Evolutionary conservation across 768 basidiomycete species (phyloP).

Genomic region (Strobilomyces confusus): DNA sequence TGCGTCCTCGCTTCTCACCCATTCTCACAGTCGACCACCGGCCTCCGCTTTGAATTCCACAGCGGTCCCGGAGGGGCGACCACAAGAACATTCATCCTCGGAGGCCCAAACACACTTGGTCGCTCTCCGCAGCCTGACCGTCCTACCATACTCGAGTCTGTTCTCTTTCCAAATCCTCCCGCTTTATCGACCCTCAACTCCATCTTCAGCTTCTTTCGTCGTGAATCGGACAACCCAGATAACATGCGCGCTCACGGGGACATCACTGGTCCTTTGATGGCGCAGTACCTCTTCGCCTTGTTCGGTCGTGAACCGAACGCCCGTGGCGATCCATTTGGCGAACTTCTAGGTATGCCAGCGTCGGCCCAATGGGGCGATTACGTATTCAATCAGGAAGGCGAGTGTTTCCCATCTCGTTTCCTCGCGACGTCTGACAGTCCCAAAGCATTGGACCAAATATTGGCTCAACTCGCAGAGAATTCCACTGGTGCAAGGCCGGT

Average conservation of each 20-base stretch:
- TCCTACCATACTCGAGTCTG: constrained; percentile 54
- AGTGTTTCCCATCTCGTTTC: constrained; percentile 9
- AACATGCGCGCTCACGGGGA: constrained; percentile 28
- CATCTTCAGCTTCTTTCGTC: constrained; percentile 34
- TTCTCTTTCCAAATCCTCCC: constrained; percentile 1
- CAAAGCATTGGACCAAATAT: constrained; percentile 76
- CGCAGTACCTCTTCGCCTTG: constrained; percentile 67
- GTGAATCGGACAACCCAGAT: constrained; percentile 14
- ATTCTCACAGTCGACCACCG: constrained; percentile 15
- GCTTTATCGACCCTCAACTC: background rate
- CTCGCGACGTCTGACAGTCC: constrained; percentile 5
- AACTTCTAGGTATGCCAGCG: constrained; percentile 42
- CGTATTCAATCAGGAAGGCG: constrained; percentile 88
- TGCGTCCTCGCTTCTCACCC: background rate
- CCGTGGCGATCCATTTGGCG: constrained; percentile 40
- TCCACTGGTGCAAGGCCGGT: constrained; percentile 71
- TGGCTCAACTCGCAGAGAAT: constrained; percentile 85
- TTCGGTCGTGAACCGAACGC: constrained; percentile 36
- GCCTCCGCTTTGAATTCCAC: constrained; percentile 36
- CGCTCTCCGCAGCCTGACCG: constrained; percentile 27
- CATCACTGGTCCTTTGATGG: constrained; percentile 63
- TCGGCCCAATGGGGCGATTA: constrained; percentile 82
- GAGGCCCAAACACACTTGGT: constrained; percentile 29
- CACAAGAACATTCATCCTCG: constrained; percentile 36
- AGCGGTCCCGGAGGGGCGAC: constrained; percentile 26